Conservation (phyloP, 2,329 filamentous ascomycete species). For the Penicillium aurantiogriseum region DNA sequence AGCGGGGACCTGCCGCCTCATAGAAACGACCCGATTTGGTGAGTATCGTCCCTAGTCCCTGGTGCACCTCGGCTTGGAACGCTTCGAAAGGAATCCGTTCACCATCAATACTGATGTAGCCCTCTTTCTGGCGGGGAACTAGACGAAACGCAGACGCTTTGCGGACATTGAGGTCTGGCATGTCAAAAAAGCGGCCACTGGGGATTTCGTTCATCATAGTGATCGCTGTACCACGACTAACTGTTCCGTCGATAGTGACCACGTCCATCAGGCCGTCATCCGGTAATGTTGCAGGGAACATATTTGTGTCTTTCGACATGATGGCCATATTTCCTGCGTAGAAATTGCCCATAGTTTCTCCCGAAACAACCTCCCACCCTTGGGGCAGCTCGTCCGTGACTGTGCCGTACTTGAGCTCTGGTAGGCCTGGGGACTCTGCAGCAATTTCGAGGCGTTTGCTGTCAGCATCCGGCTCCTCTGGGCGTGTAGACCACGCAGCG, state of each 20-base stretch:
- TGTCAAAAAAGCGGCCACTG: slow-evolving; percentile 74
- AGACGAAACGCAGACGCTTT: slow-evolving; percentile 89
- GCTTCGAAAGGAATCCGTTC: slow-evolving; percentile 82
- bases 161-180: slow-evolving; percentile 71
- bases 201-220: slow-evolving; percentile 71
- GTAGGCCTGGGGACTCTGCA: slow-evolving; percentile 58
- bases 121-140: slow-evolving; percentile 68
- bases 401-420: slow-evolving; percentile 74
- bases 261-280: slow-evolving; percentile 85
- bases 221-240: slow-evolving; percentile 65
- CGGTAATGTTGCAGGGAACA: slow-evolving; percentile 76
- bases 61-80: slow-evolving; percentile 88
- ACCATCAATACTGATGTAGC: slow-evolving; percentile 92
- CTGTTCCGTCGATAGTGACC: slow-evolving; percentile 73
- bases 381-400: slow-evolving; percentile 72
- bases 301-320: slow-evolving; percentile 82
- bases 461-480: slow-evolving; percentile 23
- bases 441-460: slow-evolving; percentile 33
- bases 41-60: slow-evolving; percentile 77
- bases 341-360: slow-evolving; percentile 83
- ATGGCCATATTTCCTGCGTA: slow-evolving; percentile 94
- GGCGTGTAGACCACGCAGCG: slow-evolving; percentile 45
- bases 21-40: slow-evolving; percentile 71
- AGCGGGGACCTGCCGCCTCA: slow-evolving; percentile 54
- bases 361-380: slow-evolving; percentile 71